Evolutionary conservation across 108 stramenopile genomes (phyloP), one percentile per base, ranked within the genome.

Genomic region (Nitzschia inconspicua): DNA sequence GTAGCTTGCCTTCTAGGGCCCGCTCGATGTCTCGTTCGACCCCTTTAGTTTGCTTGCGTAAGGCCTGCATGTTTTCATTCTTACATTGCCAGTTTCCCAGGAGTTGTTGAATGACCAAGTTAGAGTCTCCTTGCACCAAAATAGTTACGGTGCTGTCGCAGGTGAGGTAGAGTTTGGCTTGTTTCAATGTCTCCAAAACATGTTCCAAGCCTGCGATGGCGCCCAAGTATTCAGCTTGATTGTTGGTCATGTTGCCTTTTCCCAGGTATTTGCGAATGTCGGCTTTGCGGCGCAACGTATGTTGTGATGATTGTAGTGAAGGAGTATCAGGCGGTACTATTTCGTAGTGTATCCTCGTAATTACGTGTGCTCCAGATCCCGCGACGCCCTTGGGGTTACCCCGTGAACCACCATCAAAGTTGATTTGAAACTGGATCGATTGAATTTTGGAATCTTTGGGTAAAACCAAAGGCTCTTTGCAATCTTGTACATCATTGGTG

Each of bases 391-490:
- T 6, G 23, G 91, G 91, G 70, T 93, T 93, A 3, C 88, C 88
- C 23, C 91, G 69, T 1, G 84, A 70, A 18, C 88, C 91, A 10
- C 91, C 91, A 63, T 93, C 91, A 71, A 93, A 93, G 47, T 72
- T 56, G 24, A 85, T 27, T 11, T 53, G 44, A 49, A 86, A 70
- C 6, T 40, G 34, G 13, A n/a, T n/a, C n/a, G n/a, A n/a, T n/a
- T n/a, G n/a, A n/a, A n/a, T n/a, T n/a, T n/a, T n/a, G n/a, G n/a
- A n/a, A n/a, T n/a, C n/a, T n/a, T n/a, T n/a, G n/a, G n/a, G n/a
- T n/a, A n/a, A n/a, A n/a, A n/a, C n/a, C n/a, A n/a, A n/a, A n/a
- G n/a, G n/a, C n/a, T n/a, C n/a, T n/a, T n/a, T n/a, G n/a, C n/a
- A n/a, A n/a, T n/a, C n/a, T n/a, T n/a, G n/a, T n/a, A n/a, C n/a